These are phyloP conservation scores for Gynostemma pentaphyllum DNA, from an alignment of 306 rosid species.

Conservation along the genomic window DNA sequence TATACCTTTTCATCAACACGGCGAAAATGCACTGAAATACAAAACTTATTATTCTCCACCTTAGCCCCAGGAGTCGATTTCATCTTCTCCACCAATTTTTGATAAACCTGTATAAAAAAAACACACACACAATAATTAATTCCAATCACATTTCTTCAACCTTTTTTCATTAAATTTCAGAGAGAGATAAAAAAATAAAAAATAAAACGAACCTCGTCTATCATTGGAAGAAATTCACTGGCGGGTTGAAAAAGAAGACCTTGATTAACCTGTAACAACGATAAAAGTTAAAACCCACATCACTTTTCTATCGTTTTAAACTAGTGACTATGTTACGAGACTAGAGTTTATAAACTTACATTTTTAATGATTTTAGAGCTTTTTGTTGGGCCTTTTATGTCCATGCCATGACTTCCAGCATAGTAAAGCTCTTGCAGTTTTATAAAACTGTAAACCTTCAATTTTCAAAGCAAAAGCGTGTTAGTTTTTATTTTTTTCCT, in stretches of 20 bases:
- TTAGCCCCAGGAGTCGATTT: constrained; percentile 66
- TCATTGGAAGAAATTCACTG: constrained; percentile 73
- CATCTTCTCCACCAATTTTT: constrained; percentile 51
- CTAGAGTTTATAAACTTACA: constrained; percentile 27
- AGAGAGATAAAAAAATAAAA: background rate
- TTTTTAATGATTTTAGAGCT: constrained; percentile 49
- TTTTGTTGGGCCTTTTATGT: constrained; percentile 82
- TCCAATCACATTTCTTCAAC: background rate
- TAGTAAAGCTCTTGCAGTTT: constrained; percentile 76
- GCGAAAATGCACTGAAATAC: constrained; percentile 90
- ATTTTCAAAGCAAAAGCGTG: background rate
- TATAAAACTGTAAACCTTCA: constrained; percentile 68
- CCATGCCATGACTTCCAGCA: constrained; percentile 99
- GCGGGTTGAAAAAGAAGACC: constrained; percentile 66
- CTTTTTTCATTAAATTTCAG: constrained; percentile 21
- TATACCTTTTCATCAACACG: constrained; percentile 97
- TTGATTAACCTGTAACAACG: constrained; percentile 52
- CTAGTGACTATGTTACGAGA: too few species aligned
- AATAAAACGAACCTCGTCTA: constrained; percentile 45
- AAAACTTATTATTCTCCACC: constrained; percentile 85
- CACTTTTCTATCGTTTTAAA: too few species aligned
- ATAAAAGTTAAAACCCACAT: too few species aligned
- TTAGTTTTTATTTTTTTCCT: background rate
- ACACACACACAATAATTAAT: background rate
- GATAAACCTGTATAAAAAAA: constrained; percentile 35